Conservation (phyloP, 2,329 filamentous ascomycete species). For the Epichloe typhina region DNA sequence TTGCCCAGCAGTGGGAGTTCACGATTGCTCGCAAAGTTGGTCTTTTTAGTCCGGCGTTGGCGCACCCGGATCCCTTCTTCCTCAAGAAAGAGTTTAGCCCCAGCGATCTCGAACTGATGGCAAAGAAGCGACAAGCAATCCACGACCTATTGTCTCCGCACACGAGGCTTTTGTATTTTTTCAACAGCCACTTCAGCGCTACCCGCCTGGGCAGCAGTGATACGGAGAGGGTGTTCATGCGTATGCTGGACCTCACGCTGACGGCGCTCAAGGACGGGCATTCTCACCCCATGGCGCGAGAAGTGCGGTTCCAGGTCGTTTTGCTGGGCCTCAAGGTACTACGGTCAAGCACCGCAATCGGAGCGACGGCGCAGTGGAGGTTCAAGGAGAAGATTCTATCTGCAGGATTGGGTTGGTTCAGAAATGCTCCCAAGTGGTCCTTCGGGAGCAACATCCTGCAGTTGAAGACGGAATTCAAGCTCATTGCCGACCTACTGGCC, state of each 20-base stretch:
- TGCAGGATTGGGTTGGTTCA: slow-evolving; percentile 82
- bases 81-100: slow-evolving; percentile 86
- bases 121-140: slow-evolving; percentile 62
- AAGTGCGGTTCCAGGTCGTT: slow-evolving; percentile 81
- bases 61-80: slow-evolving; percentile 79
- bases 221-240: slow-evolving; percentile 67
- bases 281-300: slow-evolving; percentile 75
- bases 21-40: slow-evolving; percentile 67
- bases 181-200: slow-evolving; percentile 90
- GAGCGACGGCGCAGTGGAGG: slow-evolving; percentile 56
- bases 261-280: slow-evolving; percentile 57
- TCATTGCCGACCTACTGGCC: slow-evolving; percentile 61
- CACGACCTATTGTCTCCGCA: slow-evolving; percentile 82
- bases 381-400: slow-evolving; percentile 83
- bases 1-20: slow-evolving; percentile 81
- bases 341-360: slow-evolving; percentile 54
- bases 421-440: slow-evolving; percentile 72
- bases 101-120: slow-evolving; percentile 63
- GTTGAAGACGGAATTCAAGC: slow-evolving; percentile 78
- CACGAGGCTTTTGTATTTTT: slow-evolving; percentile 71
- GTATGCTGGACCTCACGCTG: slow-evolving; percentile 68
- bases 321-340: slow-evolving; percentile 72
- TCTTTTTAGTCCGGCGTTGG: slow-evolving; percentile 62
- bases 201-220: slow-evolving; percentile 75
- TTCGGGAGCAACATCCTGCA: slow-evolving; percentile 91